Evolutionary conservation across 2,329 filamentous ascomycete genomes (phyloP).

Genomic region (Periconia sp.): DNA sequence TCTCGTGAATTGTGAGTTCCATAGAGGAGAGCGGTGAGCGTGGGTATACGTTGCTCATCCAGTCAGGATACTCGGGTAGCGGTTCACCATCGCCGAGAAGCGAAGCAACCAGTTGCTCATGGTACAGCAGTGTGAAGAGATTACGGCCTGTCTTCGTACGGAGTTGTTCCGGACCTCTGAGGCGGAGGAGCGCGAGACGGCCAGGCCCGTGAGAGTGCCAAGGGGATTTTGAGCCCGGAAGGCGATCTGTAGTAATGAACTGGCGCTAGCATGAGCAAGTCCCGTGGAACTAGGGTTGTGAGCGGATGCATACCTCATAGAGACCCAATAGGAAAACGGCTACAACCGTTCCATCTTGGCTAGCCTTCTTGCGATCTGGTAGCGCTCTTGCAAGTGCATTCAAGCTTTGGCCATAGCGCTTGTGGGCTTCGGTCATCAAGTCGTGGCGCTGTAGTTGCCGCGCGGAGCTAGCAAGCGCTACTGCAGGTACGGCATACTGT

Average conservation of each 20-base stretch:
- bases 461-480: not conserved
- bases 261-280: no score
- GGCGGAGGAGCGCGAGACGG: not conserved
- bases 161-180: conserved; percentile 1
- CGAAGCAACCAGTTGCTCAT: conserved; percentile 4
- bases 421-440: not conserved
- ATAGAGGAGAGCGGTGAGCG: not conserved
- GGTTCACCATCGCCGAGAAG: not conserved
- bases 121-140: conserved; percentile 6
- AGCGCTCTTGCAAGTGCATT: not conserved
- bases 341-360: conserved; percentile 2
- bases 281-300: not conserved
- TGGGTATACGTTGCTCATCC: not conserved
- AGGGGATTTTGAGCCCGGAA: no score
- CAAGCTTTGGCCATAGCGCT: not conserved
- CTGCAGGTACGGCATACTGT: conserved; percentile 1
- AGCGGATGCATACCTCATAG: conserved; percentile 3
- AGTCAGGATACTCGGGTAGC: conserved; percentile 1
- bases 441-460: conserved; percentile 1
- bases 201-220: no score
- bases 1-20: not conserved
- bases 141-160: not conserved
- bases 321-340: conserved; percentile 1
- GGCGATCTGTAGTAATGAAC: no score
- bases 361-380: not conserved